Evolutionary conservation across 2,329 filamentous ascomycete genomes (phyloP), one percentile per base, ranked within the genome.

Genomic region (Diaporthe sp.): DNA sequence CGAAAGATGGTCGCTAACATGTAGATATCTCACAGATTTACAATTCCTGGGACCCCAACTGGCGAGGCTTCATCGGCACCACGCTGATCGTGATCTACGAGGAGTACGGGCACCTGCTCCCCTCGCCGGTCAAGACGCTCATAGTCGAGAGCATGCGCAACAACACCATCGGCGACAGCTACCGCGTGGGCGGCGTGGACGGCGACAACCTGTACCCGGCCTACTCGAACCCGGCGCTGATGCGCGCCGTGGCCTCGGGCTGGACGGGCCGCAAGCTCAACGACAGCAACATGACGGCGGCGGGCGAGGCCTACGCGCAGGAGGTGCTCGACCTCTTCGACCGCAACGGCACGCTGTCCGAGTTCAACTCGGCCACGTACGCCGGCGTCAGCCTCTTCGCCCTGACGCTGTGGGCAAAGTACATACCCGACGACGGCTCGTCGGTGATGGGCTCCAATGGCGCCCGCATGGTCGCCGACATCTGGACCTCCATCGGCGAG

Each of bases 291-390:
- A 90, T 93, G 87, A 92, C 91, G 0, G 79, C 77, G 0, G 84
- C 89, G 0, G 91, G 90, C 37, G 91, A 93, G 78, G 79, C 78
- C 0, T 90, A 92, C 77, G 91, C 90, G 0, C 80, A 86, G 57
- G 85, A 90, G 12, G 85, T 92, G 57, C 84, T 92, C 10, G 84
- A 88, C 42, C 85, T 93, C 0, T 93, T 92, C 77, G 84, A 88
- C 76, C 84, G 85, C 7, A 85, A 87, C 72, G 83, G 88, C 76
- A 92, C 91, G 0, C 84, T 93, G 0, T 91, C 89, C 2, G 91
- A 92, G 78, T 92, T 92, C 81, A 92, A 92, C 78, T 88, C 87
- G 0, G 89, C 89, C 6, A 93, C 91, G 0, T 93, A 93, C 78
- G 89, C 90, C 0, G 91, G 91, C 0, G 89, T 93, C 0, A 91